Percentiles rank a stretch among this genome's conserved stretches.
These are phyloP conservation scores for Spiraea crenata DNA, from an alignment of 331 rosid genomes.

Conservation along the genomic window DNA sequence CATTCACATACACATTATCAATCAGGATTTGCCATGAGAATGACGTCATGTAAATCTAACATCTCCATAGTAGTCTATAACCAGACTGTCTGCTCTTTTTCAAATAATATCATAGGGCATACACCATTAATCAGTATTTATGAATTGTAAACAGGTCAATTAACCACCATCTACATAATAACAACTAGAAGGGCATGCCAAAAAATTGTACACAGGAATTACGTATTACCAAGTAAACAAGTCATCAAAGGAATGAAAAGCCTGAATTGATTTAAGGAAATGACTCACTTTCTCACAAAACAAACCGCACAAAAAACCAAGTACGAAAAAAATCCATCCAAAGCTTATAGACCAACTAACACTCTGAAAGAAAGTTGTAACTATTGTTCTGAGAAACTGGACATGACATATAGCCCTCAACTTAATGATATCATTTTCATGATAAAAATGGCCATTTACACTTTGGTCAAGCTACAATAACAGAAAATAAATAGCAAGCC, in stretches of 20 bases:
- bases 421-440: neutral
- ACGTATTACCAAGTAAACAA: neutral
- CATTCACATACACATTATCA: neutral
- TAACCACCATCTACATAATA: neutral
- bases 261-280: neutral
- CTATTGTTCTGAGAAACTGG: neutral
- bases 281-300: neutral
- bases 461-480: neutral
- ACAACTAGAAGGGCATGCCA: neutral
- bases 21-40: neutral
- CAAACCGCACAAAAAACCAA: neutral
- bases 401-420: neutral
- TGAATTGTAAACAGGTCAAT: neutral
- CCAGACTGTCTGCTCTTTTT: neutral
- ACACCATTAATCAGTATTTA: neutral
- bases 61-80: neutral
- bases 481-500: neutral
- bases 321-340: neutral
- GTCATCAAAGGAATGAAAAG: neutral
- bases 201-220: neutral
- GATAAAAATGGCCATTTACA: neutral
- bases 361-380: neutral
- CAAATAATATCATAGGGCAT: too few relatives aligned
- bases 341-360: neutral
- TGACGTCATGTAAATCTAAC: neutral